Conservation (phyloP, 306 rosid genomes). For the Sphenostylis stenocarpa region DNA sequence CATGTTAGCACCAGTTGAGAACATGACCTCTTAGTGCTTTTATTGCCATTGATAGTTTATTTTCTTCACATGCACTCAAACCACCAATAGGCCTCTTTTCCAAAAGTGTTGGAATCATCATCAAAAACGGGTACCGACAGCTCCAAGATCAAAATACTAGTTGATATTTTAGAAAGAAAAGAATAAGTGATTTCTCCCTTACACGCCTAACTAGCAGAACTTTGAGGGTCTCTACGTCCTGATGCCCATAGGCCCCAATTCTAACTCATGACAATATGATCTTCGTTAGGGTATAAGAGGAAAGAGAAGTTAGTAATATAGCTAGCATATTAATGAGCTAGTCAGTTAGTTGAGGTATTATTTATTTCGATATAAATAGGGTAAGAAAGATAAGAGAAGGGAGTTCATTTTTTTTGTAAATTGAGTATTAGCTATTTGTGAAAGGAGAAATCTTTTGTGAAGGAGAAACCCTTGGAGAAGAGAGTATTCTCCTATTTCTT, state of each 20-base stretch:
- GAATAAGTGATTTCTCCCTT: background rate
- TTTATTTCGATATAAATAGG: too few relatives aligned
- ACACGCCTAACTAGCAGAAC: background rate
- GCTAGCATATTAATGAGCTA: too few relatives aligned
- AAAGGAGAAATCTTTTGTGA: too few relatives aligned
- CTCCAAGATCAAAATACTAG: background rate
- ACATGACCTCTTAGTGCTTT: background rate
- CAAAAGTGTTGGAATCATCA: background rate
- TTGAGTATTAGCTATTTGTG: too few relatives aligned
- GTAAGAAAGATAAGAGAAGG: too few relatives aligned
- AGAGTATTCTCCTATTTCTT: too few relatives aligned
- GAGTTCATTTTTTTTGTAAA: too few relatives aligned
- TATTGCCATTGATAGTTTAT: background rate
- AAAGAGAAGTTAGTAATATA: too few relatives aligned
- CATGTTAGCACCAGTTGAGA: too few relatives aligned
- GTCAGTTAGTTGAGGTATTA: too few relatives aligned
- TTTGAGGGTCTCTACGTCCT: background rate
- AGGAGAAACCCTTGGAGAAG: too few relatives aligned
- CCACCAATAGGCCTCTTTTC: background rate
- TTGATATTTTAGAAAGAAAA: background rate
- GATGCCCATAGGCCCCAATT: background rate
- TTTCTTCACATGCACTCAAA: background rate
- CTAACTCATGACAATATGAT: background rate
- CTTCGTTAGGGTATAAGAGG: too few relatives aligned
- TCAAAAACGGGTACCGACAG: background rate